Evolutionary conservation across 2,329 filamentous ascomycete genomes (phyloP), one percentile per base, ranked within the genome.

Genomic region (Fusarium globosum): DNA sequence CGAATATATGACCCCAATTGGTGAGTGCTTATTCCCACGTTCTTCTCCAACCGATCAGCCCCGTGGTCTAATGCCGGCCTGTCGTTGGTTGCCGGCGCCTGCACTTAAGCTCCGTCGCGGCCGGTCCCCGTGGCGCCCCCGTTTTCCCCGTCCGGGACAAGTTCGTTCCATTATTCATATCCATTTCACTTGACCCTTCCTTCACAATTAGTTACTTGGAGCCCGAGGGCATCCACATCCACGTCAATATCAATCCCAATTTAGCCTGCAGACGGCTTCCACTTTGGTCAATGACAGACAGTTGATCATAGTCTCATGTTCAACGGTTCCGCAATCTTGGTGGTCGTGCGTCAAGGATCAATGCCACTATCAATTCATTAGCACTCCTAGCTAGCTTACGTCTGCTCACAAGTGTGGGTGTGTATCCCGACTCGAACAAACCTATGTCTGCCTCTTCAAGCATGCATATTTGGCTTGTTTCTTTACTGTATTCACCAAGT

Each of bases 1-100:
- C 65, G 80, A 82, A 71, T 87, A 85, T 81, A 84, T 89, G 75
- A 84, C 82, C 77, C 88, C 88, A 81, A 87, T 89, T 82, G 88
- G 88, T 89, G 82, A 86, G 88, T 83, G 76, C 68, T 75, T 76
- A 76, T 76, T 81, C 79, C 74, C 72, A 75, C 69, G 69, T 72
- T 77, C 74, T 77, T 70, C 68, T 76, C 76, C 73, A 76, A 75
- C 86, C 86, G 85, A 85, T 84, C 83, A 75, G 79, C 81, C 84
- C 83, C 84, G 87, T 88, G 84, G 84, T 76, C 70, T 79, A 80
- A 83, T 81, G 76, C 73, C 77, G 78, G 75, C 58, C 75, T 84
- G 73, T 80, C 80, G 86, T 88, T 88, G 86, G 86, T 81, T 82
- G 76, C 67, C 72, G 73, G 74, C 69, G 68, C 61, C 68, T 76